Conservation (phyloP, 371 early-diverging fungal species). For the Mycotypha africana region DNA sequence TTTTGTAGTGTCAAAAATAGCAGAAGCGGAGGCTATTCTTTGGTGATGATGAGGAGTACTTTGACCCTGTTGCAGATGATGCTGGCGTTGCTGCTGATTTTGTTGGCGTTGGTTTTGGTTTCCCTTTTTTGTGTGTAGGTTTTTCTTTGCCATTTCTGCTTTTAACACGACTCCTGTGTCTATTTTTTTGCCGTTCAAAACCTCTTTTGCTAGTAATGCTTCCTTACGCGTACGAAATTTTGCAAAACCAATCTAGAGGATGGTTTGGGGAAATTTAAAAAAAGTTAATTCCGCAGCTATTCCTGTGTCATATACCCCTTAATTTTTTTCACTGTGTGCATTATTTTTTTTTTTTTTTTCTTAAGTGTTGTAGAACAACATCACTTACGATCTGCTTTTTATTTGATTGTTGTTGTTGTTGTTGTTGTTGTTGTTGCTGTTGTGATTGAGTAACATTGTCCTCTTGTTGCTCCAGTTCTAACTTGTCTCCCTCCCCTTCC, state of each 20-base stretch:
- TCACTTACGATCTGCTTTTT: constrained; percentile 58
- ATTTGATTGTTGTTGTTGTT: constrained; percentile 66
- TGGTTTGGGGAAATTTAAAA: not conserved
- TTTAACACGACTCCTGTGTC: constrained; percentile 80
- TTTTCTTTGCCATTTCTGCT: constrained; percentile 95
- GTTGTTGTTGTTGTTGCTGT: no score
- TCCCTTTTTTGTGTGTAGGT: constrained; percentile 68
- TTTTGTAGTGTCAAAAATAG: constrained; percentile 53
- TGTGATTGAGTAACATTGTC: no score
- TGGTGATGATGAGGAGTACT: not conserved
- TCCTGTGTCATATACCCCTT: no score
- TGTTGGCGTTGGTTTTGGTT: constrained; percentile 15
- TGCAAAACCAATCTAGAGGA: constrained; percentile 82
- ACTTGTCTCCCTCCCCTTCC: constrained; percentile 41
- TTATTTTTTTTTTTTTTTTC: no score
- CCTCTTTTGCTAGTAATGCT: constrained; percentile 80
- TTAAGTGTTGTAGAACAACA: no score
- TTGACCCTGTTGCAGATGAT: not conserved
- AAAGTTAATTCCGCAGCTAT: not conserved
- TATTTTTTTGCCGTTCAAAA: constrained; percentile 79
- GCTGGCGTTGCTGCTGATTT: constrained; percentile 3
- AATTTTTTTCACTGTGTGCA: no score
- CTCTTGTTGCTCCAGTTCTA: no score
- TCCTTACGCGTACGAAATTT: constrained; percentile 83
- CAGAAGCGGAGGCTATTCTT: no score